Evolutionary conservation across 345 rosid genomes (phyloP).

Genomic region (Linum trigynum): DNA sequence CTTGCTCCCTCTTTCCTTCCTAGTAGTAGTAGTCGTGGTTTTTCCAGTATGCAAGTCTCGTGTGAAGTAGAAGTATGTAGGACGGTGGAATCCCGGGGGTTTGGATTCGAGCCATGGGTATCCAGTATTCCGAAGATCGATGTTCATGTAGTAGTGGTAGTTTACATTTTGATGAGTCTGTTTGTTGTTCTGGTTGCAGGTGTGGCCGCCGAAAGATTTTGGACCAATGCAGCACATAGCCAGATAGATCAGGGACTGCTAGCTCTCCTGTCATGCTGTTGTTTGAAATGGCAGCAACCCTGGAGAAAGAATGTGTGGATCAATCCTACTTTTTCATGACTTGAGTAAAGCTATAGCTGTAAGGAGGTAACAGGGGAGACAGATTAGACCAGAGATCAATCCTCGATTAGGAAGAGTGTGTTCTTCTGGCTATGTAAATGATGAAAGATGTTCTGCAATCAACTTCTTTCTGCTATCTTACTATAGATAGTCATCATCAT

Average conservation of each 20-base stretch:
- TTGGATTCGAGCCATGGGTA: no score
- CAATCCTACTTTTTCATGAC: no score
- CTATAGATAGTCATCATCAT: constrained; percentile 16
- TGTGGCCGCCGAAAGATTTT: constrained; percentile 51
- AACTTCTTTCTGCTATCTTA: no score
- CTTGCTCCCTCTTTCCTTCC: neutral
- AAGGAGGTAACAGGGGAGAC: no score
- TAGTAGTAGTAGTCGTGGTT: neutral
- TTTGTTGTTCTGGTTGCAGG: constrained; percentile 16
- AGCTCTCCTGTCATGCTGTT: no score
- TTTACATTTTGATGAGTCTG: neutral
- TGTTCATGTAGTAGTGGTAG: neutral
- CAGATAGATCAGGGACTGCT: neutral
- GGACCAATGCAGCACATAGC: constrained; percentile 21
- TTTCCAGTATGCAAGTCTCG: neutral
- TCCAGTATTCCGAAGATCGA: neutral
- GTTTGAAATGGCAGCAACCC: no score
- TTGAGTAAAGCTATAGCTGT: no score
- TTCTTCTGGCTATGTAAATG: no score
- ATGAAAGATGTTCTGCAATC: constrained; percentile 16
- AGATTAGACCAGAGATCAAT: no score
- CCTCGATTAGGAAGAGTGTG: no score
- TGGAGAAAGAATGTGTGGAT: no score
- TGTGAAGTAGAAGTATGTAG: neutral
- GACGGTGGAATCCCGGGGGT: neutral